Evolutionary conservation across 2,329 filamentous ascomycete genomes (phyloP).

Genomic region (Pseudogymnoascus sp.): DNA sequence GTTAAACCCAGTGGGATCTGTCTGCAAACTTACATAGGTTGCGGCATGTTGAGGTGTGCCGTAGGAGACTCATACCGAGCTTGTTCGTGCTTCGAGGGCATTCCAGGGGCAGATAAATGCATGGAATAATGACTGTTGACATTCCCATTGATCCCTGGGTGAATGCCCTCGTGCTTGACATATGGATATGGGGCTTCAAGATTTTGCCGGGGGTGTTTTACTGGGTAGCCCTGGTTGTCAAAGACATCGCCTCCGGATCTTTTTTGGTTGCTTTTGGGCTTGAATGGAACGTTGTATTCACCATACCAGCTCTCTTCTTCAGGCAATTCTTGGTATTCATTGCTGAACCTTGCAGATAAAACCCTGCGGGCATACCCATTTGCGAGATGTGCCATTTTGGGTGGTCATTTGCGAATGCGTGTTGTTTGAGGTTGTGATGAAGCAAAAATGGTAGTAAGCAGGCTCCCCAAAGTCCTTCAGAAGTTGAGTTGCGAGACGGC

Average conservation of each 20-base stretch:
- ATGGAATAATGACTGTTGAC: not conserved
- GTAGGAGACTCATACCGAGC: not conserved
- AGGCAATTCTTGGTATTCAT: not conserved
- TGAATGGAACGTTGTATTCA: not conserved
- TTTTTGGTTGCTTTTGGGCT: not conserved
- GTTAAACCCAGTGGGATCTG: not conserved
- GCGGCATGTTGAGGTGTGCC: not conserved
- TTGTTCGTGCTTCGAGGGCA: not conserved
- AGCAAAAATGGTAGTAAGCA: not conserved
- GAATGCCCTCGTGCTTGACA: not conserved
- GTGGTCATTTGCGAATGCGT: not conserved
- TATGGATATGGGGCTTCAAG: not conserved
- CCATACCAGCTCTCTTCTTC: not conserved
- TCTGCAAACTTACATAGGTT: not conserved
- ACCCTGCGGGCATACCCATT: not conserved
- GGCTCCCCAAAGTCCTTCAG: not conserved
- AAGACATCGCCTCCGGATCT: not conserved
- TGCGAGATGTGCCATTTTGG: not conserved
- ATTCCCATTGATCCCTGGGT: not conserved
- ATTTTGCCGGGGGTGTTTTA: not conserved
- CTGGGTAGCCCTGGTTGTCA: not conserved
- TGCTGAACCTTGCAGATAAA: not conserved
- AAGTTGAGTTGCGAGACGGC: not conserved
- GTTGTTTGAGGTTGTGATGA: not conserved
- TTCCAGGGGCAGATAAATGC: not conserved